Conservation (phyloP, 192 early-diverging fungal genomes). For the Linnemannia zychae region DNA sequence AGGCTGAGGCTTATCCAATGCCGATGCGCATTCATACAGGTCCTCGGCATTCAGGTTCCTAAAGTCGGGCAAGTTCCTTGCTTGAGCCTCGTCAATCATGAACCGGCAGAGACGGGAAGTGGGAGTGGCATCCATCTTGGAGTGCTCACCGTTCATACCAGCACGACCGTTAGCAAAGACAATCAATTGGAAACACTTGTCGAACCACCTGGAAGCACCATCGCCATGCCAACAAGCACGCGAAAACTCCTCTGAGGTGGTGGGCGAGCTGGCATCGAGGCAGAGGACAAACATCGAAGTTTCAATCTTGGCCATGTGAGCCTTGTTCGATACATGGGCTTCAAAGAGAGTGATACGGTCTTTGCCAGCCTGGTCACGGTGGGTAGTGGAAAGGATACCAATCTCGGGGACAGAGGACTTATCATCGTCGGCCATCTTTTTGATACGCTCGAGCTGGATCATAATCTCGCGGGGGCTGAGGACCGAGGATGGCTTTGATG, state of each 20-base stretch:
- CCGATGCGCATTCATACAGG: slow-evolving; percentile 39
- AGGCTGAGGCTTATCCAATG: slow-evolving; percentile 57
- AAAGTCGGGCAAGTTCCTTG: slow-evolving; percentile 33
- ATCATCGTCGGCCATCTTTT: slow-evolving; percentile 69
- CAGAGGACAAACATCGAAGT: slow-evolving; percentile 82
- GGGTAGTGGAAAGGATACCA: slow-evolving; percentile 67
- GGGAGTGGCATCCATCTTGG: slow-evolving; percentile 85
- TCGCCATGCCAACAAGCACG: slow-evolving; percentile 86
- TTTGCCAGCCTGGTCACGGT: slow-evolving; percentile 68
- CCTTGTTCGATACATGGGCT: slow-evolving; percentile 71
- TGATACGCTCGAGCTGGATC: slow-evolving; percentile 78
- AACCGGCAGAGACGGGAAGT: slow-evolving; percentile 80
- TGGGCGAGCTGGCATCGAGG: slow-evolving; percentile 80
- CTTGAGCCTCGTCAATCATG: slow-evolving; percentile 67
- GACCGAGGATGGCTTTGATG: slow-evolving; percentile 55
- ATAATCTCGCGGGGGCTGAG: slow-evolving; percentile 51
- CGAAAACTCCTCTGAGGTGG: slow-evolving; percentile 78
- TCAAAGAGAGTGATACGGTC: slow-evolving; percentile 70
- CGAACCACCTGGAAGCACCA: slow-evolving; percentile 92
- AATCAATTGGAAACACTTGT: slow-evolving; percentile 80
- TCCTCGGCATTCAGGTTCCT: slow-evolving; percentile 49
- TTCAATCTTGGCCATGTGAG: slow-evolving; percentile 77
- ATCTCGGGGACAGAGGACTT: slow-evolving; percentile 64
- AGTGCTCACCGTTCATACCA: slow-evolving; percentile 71
- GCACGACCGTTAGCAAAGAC: slow-evolving; percentile 82